Base-by-base conservation (phyloP, 192 early-diverging fungal genomes). In the Linnemannia zychae region DNA sequence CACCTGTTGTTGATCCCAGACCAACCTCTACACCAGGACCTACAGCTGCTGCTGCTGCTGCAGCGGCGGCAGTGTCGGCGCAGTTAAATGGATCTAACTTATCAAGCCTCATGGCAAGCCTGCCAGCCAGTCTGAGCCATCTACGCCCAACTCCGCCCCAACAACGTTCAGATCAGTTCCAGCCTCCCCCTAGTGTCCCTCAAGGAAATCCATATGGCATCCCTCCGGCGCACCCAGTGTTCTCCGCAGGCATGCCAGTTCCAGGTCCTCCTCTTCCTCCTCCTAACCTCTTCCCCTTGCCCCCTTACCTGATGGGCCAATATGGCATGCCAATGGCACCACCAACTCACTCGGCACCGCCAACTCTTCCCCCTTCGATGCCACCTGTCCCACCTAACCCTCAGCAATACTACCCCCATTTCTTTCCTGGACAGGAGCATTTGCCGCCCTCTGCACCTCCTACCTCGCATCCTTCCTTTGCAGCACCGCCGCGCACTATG, bases 51-150 rank as follows among this genome's bases (percentile, higher is more conserved):
- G 71, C 82, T 28, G 82, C 82, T 40, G 57, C 40, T 6, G 40
- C 40, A 9, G 81, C 81, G 7, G 81, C 80, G 11, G 74, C 81
- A 13, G 72, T 84, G 13, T 60, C 76, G 18, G 66, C 76, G 36
- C 82, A 84, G 28, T 31, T 84, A 47, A 78, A 65, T 60, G 50
- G 40, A 17, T 48, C 66, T 4, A 78, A 24, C 15, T 52, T 77
- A 31, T 33, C 82, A 2, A 79, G 53, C 47, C 67, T 78, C 20
- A 77, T 83, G 18, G 82, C 76, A 9, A 57, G 67, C 18, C 37
- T 84, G 15, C 82, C 82, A 13, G 76, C 77, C 5, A 68, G 34
- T 66, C 11, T 84, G 82, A 72, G 78, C 36, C 63, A 71, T 1
- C 76, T 71, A 15, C 67, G 65, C n/a, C 76, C 70, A 11, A 76